Percentiles rank a stretch among this genome's conserved stretches.
phyloP scores from a whole-genome alignment of 208 protist species.

The Herpetomonas samuelpessoai region DNA sequence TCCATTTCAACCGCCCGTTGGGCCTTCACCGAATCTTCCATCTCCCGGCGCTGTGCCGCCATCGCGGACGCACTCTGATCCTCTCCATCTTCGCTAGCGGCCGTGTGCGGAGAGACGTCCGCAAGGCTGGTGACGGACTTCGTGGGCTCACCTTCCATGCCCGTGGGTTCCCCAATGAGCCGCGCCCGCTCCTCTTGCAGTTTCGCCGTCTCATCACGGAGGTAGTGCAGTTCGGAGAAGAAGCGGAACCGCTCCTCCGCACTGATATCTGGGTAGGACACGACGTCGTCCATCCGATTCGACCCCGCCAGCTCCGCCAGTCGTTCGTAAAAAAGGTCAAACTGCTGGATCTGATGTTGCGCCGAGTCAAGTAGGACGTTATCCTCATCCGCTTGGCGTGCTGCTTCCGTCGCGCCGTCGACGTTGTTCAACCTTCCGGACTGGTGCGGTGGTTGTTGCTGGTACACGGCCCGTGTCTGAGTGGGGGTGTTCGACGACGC shows the following conservation, averaged over 20 bases:
- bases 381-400: not conserved
- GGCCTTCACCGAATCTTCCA: conserved; percentile 2
- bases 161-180: conserved; percentile 8
- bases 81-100: too few relatives aligned
- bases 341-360: not conserved
- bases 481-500: not conserved
- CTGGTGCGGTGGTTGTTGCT: not conserved
- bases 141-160: not conserved
- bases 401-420: not conserved
- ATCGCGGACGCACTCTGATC: not conserved
- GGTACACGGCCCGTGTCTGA: too few relatives aligned
- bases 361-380: not conserved
- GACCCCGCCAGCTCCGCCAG: conserved; percentile 29
- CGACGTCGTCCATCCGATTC: conserved; percentile 21
- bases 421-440: not conserved
- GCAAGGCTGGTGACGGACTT: not conserved
- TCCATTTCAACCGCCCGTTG: conserved; percentile 14
- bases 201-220: conserved; percentile 23
- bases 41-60: not conserved
- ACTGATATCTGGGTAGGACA: conserved; percentile 20
- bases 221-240: conserved; percentile 21
- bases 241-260: conserved; percentile 33
- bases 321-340: not conserved
- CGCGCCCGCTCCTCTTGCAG: conserved; percentile 13
- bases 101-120: too few relatives aligned